Evolutionary conservation across 2,329 filamentous ascomycete genomes (phyloP).

Genomic region (Fusarium torreyae): DNA sequence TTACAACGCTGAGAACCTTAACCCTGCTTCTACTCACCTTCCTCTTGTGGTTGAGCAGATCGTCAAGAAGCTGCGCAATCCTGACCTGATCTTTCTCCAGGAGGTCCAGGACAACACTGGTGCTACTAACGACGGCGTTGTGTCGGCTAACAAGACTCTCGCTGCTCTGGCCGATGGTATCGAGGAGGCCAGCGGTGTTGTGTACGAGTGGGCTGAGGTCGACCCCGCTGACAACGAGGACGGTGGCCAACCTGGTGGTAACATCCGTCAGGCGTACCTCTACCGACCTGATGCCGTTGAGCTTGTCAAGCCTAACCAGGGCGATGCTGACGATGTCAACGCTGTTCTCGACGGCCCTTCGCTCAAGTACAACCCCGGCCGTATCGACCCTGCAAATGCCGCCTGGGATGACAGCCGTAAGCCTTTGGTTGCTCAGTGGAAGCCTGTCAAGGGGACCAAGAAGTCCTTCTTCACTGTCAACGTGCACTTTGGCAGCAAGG

Average conservation of each 20-base stretch:
- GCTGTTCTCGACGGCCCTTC: constrained; percentile 68
- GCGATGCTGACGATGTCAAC: constrained; percentile 68
- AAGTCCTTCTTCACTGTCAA: constrained; percentile 79
- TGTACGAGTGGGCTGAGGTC: constrained; percentile 74
- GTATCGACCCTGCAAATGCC: constrained; percentile 73
- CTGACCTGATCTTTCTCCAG: constrained; percentile 78
- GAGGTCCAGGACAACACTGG: constrained; percentile 80
- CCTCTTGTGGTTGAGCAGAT: constrained; percentile 75
- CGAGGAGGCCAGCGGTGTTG: constrained; percentile 61
- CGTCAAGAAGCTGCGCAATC: constrained; percentile 72
- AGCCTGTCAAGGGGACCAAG: constrained; percentile 66
- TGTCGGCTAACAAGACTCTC: constrained; percentile 72
- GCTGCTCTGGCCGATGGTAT: constrained; percentile 69
- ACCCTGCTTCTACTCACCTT: constrained; percentile 69
- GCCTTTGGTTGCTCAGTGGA: constrained; percentile 77
- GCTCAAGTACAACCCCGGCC: constrained; percentile 79
- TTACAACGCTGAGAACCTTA: constrained; percentile 81
- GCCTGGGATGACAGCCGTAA: constrained; percentile 76
- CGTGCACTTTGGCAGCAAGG: constrained; percentile 78
- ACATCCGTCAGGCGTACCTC: constrained; percentile 80
- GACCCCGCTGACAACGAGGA: constrained; percentile 72
- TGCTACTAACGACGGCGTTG: constrained; percentile 70
- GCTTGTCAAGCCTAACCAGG: constrained; percentile 72
- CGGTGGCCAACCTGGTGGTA: constrained; percentile 78
- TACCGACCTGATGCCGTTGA: constrained; percentile 74